These are phyloP conservation scores for Cryptosporidium bovis DNA, from an alignment of 169 alveolate genomes.

Conservation along the genomic window DNA sequence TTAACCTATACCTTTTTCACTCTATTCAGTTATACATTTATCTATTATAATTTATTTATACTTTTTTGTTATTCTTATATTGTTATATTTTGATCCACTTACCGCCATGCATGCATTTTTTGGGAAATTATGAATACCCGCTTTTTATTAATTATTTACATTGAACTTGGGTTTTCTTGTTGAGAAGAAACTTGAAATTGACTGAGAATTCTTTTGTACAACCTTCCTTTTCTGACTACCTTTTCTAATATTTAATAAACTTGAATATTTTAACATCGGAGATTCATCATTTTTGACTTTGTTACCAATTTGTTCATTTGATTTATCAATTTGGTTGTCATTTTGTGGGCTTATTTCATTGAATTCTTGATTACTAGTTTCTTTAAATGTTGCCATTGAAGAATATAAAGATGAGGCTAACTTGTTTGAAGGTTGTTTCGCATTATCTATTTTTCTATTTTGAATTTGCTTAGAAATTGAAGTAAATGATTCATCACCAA, in stretches of 20 bases:
- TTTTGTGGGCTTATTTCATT: no score
- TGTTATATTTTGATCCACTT: slow-evolving; percentile 46
- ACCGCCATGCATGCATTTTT: slow-evolving; percentile 23
- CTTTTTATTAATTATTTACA: neutral
- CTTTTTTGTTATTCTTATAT: slow-evolving; percentile 36
- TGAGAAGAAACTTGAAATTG: slow-evolving; percentile 44
- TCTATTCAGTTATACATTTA: no score
- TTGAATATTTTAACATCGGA: slow-evolving; percentile 23
- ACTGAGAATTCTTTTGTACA: slow-evolving; percentile 27
- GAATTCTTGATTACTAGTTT: no score
- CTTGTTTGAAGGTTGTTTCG: no score
- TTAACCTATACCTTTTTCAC: no score
- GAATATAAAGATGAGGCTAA: no score
- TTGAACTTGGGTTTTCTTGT: slow-evolving; percentile 35
- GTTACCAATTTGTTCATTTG: neutral
- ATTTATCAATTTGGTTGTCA: neutral
- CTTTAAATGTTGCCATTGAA: no score
- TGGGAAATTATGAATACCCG: slow-evolving; percentile 2
- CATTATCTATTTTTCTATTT: neutral
- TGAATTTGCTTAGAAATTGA: slow-evolving; percentile 26
- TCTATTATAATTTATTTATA: neutral
- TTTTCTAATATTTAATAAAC: slow-evolving; percentile 1
- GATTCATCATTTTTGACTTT: neutral
- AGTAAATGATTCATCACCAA: slow-evolving; percentile 19
- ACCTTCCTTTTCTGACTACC: slow-evolving; percentile 1